A percentile compares a stretch with the other conserved stretches of the same genome.
Conservation (phyloP, 352 stramenopile species). For the Pythium utonaiense region DNA sequence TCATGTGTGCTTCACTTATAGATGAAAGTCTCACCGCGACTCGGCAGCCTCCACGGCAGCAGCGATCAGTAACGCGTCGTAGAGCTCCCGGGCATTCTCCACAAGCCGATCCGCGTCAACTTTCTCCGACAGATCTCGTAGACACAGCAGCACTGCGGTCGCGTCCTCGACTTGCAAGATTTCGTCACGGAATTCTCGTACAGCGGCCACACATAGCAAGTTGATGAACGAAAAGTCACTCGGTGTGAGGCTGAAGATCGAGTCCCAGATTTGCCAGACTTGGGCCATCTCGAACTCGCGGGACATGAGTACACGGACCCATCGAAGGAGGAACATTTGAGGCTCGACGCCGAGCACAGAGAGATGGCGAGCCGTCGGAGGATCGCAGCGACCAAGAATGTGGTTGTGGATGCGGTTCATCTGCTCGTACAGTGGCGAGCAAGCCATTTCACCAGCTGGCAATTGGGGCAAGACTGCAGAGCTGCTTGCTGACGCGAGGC, state of each 20-base stretch:
- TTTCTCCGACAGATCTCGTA: constrained; percentile 52
- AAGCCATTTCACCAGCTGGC: constrained; percentile 25
- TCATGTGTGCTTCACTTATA: neutral
- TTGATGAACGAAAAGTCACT: constrained; percentile 78
- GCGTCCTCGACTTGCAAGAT: constrained; percentile 60
- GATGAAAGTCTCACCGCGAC: neutral
- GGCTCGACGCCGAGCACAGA: constrained; percentile 48
- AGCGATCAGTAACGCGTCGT: constrained; percentile 62
- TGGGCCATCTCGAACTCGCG: constrained; percentile 71
- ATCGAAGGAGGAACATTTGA: constrained; percentile 70
- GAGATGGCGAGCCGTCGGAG: constrained; percentile 51
- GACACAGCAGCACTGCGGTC: constrained; percentile 48
- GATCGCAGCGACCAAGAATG: constrained; percentile 58
- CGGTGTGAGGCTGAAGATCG: constrained; percentile 70
- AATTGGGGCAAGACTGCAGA: neutral
- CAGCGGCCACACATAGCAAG: constrained; percentile 64
- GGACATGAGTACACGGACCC: constrained; percentile 75
- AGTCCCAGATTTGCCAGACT: constrained; percentile 77
- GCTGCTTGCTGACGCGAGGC: neutral
- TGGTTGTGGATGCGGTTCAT: constrained; percentile 74
- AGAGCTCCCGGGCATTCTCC: constrained; percentile 54
- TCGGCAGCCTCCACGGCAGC: constrained; percentile 51
- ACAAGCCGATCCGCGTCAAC: constrained; percentile 50
- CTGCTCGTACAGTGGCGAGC: constrained; percentile 59
- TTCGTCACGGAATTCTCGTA: constrained; percentile 61